Evolutionary conservation across 441 rosid species (phyloP).

Genomic region (Omphalea diandra): DNA sequence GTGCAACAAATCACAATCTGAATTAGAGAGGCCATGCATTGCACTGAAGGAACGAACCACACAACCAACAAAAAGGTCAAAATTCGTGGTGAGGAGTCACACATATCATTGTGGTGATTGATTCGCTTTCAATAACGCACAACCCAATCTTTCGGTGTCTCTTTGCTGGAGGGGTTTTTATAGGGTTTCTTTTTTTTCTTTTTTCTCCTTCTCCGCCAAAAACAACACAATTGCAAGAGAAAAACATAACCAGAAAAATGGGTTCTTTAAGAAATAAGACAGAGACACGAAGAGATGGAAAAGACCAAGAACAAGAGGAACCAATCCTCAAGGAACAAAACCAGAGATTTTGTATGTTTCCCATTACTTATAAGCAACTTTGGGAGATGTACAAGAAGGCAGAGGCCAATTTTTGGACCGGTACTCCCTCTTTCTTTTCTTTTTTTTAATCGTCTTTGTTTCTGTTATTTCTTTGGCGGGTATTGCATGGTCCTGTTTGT

Average conservation of each 20-base stretch:
- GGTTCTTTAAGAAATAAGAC: conserved; percentile 43
- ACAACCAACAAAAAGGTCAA: background rate
- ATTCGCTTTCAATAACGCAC: conserved; percentile 1
- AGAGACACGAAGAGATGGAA: conserved; percentile 23
- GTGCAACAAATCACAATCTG: background rate
- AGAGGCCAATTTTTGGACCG: conserved; percentile 93
- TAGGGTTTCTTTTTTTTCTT: conserved; percentile 28
- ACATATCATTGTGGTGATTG: background rate
- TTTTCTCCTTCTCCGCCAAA: background rate
- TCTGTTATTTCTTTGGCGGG: background rate
- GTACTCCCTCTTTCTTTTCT: conserved; percentile 28
- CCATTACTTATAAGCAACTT: conserved; percentile 57
- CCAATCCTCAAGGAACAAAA: conserved; percentile 64
- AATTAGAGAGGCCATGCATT: background rate
- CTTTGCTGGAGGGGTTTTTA: conserved; percentile 30
- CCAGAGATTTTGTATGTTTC: conserved; percentile 93
- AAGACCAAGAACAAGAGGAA: conserved; percentile 43
- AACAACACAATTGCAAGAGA: background rate
- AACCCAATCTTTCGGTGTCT: conserved; percentile 13
- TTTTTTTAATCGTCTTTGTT: background rate
- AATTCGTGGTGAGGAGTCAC: background rate
- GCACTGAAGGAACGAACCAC: too few relatives aligned
- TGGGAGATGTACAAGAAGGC: conserved; percentile 99
- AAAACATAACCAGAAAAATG: conserved; percentile 34
- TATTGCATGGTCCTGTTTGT: background rate